A percentile compares a stretch with the other conserved stretches of the same genome.
phyloP scores from a whole-genome alignment of 179 eudicot species.

The Patellifolia procumbens region DNA sequence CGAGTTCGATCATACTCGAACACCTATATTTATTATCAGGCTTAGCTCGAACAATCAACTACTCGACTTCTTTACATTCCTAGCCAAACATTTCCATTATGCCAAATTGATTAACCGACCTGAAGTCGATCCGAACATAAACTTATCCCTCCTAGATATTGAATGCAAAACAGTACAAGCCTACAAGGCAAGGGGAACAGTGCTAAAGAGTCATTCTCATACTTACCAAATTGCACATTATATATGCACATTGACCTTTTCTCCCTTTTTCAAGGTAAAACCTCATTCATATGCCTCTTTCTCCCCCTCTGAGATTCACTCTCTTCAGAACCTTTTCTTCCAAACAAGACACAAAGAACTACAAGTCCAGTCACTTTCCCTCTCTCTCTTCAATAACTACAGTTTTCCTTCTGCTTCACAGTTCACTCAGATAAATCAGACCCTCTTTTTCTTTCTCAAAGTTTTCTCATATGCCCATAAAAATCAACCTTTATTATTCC shows the following conservation, averaged over 20 bases:
- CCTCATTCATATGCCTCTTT: conserved; percentile 23
- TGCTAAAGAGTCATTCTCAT: conserved; percentile 9
- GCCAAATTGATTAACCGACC: no score
- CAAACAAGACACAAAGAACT: conserved; percentile 43
- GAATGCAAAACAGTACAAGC: no score
- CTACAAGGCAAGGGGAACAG: conserved; percentile 5
- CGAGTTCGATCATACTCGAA: no score
- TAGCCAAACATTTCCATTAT: no score
- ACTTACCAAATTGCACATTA: conserved; percentile 24
- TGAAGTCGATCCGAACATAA: no score
- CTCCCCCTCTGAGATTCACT: conserved; percentile 15
- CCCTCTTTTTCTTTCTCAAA: neutral
- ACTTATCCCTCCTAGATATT: no score
- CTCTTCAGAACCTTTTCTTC: neutral
- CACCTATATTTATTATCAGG: no score
- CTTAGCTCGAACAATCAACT: no score
- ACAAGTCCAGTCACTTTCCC: conserved; percentile 24
- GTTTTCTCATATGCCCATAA: conserved; percentile 14
- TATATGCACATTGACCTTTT: conserved; percentile 34
- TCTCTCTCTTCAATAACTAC: conserved; percentile 43
- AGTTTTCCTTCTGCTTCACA: neutral
- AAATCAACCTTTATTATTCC: conserved; percentile 14
- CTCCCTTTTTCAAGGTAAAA: conserved; percentile 31
- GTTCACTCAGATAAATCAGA: neutral
- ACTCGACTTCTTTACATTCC: no score